Percentiles rank a stretch among this genome's conserved stretches.
These are phyloP conservation scores for Suillus bovinus DNA, from an alignment of 768 basidiomycete genomes.

Conservation along the genomic window DNA sequence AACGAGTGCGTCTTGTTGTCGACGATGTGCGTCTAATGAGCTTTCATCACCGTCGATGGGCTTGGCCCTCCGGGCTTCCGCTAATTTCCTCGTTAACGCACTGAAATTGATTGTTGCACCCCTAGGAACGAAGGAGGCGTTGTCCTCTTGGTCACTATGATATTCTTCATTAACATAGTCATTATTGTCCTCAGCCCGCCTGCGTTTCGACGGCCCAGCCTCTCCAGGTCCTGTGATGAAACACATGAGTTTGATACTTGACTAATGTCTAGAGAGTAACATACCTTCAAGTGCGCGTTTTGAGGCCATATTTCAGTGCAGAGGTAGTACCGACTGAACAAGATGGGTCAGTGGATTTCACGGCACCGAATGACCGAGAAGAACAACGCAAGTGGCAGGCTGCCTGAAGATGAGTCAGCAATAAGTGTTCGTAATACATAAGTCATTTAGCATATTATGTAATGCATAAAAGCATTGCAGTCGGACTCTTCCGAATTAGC, in stretches of 20 bases:
- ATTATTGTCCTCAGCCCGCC: slow-evolving; percentile 49
- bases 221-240: slow-evolving; percentile 19
- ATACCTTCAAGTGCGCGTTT: slow-evolving; percentile 45
- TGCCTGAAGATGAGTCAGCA: background rate
- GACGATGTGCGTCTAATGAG: slow-evolving; percentile 63
- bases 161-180: slow-evolving; percentile 64
- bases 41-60: slow-evolving; percentile 45
- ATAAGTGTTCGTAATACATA: background rate
- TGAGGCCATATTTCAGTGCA: slow-evolving; percentile 30
- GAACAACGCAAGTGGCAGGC: too few relatives aligned
- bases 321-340: background rate
- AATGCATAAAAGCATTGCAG: background rate
- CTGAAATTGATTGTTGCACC: slow-evolving; percentile 86
- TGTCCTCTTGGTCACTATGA: slow-evolving; percentile 30
- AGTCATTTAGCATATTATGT: background rate
- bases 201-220: slow-evolving; percentile 38
- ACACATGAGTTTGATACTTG: slow-evolving; percentile 6
- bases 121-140: slow-evolving; percentile 55
- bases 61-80: slow-evolving; percentile 52
- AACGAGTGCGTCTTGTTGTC: slow-evolving; percentile 73
- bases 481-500: background rate
- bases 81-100: slow-evolving; percentile 78
- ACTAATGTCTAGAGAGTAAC: background rate
- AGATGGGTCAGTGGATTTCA: background rate
- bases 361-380: background rate